These are phyloP conservation scores for Trichoderma lentiforme DNA, from an alignment of 2,329 filamentous ascomycete species.

Conservation along the genomic window DNA sequence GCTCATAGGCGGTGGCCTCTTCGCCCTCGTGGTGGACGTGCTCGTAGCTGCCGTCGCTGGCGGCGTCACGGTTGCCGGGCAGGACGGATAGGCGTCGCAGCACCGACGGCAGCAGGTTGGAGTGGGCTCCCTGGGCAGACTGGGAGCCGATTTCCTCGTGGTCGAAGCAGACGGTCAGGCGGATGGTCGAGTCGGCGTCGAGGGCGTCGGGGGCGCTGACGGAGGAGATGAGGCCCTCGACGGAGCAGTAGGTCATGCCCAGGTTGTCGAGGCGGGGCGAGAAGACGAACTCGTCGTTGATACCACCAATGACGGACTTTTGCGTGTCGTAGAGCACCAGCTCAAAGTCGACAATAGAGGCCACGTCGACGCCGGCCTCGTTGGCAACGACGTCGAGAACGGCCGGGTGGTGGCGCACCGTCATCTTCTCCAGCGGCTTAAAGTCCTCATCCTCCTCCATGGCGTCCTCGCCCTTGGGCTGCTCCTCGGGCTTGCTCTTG, in stretches of 20 bases:
- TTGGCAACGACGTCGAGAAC: slow-evolving; percentile 81
- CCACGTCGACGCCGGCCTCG: slow-evolving; percentile 66
- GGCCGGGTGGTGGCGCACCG: slow-evolving; percentile 83
- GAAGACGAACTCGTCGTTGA: slow-evolving; percentile 93
- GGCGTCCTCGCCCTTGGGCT: slow-evolving; percentile 27
- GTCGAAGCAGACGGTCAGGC: slow-evolving; percentile 92
- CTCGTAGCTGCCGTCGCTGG: slow-evolving; percentile 61
- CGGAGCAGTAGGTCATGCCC: slow-evolving; percentile 92
- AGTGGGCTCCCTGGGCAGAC: slow-evolving; percentile 90
- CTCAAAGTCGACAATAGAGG: slow-evolving; percentile 87
- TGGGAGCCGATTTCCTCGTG: slow-evolving; percentile 95
- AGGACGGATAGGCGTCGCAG: slow-evolving; percentile 82
- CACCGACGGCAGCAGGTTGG: slow-evolving; percentile 83
- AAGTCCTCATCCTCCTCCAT: slow-evolving; percentile 52
- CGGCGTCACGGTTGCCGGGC: slow-evolving; percentile 61
- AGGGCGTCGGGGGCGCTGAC: slow-evolving; percentile 62
- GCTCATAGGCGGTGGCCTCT: slow-evolving; percentile 81
- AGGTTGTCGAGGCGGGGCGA: slow-evolving; percentile 94
- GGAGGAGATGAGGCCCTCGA: slow-evolving; percentile 80
- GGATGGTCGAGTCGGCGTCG: slow-evolving; percentile 74
- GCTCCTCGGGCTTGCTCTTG: slow-evolving; percentile 53
- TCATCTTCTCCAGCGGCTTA: slow-evolving; percentile 71
- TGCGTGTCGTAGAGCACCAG: slow-evolving; percentile 97
- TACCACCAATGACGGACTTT: slow-evolving; percentile 79
- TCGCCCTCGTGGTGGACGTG: slow-evolving; percentile 57